Conservation (phyloP, 441 rosid genomes). For the Adansonia grandidieri region DNA sequence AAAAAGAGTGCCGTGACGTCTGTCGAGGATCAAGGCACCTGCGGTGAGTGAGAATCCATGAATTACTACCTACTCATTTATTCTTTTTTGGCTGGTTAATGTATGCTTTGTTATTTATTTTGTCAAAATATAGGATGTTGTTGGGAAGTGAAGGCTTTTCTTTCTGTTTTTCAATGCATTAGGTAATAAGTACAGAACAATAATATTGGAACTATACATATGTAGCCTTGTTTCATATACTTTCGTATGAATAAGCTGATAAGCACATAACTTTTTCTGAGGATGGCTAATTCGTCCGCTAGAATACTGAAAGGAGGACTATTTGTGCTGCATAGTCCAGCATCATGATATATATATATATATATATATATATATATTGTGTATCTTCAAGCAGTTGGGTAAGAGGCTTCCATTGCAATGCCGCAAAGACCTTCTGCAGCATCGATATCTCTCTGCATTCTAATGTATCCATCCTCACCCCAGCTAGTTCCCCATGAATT, state of each 20-base stretch:
- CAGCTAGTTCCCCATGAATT: conserved; percentile 32
- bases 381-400: conserved; percentile 25
- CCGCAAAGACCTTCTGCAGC: conserved; percentile 26
- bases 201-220: background rate
- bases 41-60: conserved; percentile 19
- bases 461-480: conserved; percentile 30
- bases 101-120: background rate
- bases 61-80: background rate
- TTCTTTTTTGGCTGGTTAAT: background rate
- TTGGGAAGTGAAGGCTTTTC: conserved; percentile 21
- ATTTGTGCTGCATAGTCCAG: background rate
- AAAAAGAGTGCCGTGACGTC: conserved; percentile 39
- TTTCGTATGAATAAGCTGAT: background rate
- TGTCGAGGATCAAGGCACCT: conserved; percentile 36
- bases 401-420: conserved; percentile 31
- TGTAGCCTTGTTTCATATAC: background rate
- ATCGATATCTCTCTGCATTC: conserved; percentile 20
- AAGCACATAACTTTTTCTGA: background rate
- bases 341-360: too few relatives aligned
- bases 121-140: conserved; percentile 31
- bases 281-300: background rate
- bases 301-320: background rate
- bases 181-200: background rate
- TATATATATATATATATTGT: too few relatives aligned
- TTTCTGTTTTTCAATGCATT: background rate